Base-by-base conservation (phyloP, 768 basidiomycete species). In the Suillus placidus region DNA sequence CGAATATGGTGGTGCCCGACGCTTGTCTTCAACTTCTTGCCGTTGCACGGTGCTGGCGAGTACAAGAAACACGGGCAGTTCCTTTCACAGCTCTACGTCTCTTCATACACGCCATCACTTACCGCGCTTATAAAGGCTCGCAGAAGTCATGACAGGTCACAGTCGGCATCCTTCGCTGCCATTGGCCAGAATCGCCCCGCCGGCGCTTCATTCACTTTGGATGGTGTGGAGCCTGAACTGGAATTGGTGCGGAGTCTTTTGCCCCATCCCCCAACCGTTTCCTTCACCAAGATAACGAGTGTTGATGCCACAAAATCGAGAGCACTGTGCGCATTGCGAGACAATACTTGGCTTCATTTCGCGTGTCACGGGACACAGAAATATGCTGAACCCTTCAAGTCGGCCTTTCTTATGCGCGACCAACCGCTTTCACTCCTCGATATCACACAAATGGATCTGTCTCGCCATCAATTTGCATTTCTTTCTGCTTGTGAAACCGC, bases 401-500 rank as follows among this genome's bases (percentile, higher is more conserved):
- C 65, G 2, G 42, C 32, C 43, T 45, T 63, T 37, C 51, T 55
- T 1, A 63, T 66, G 65, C 18, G 40, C 4, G 55, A 63, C 34
- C 32, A 57, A 0, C 55, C 58, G 20, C 52, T 63, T n/a, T 57
- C 54, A 2, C 55, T 66, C 4, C 38, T 66, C 8, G 65, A 66
- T 16, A 63, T 66, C 55, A 20, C 63, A 13, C 42, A 63, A 26
- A 18, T 5, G 3, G 56, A 63, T 35, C n/a, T 63, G 10, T 58
- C 42, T 20, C 54, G 3, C 32, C 65, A 58, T 37, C 37, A 56
- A 43, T 63, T 66, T 14, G 45, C 62, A 16, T 63, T 63, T 49
- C 65, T 74, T 35, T 73, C 72, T 43, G 71, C 73, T 7, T 73
- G 73, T 40, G 61, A 71, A 1, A 54, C 52, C 4, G 30, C 52